These are phyloP conservation scores for Pythium phragmiticola DNA, from an alignment of 352 stramenopile species.

Conservation along the genomic window DNA sequence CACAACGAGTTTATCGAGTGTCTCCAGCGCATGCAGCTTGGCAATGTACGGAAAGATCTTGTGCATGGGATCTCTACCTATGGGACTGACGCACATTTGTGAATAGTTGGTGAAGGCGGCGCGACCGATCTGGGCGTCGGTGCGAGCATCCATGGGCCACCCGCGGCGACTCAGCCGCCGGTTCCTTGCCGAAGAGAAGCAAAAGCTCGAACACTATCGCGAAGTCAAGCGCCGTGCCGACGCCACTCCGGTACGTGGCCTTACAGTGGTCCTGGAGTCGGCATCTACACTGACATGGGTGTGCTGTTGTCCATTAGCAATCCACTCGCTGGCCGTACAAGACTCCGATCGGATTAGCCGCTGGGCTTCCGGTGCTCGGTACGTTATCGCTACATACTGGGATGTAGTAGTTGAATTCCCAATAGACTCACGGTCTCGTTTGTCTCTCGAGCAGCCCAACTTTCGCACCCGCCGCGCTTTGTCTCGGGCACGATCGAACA, in stretches of 20 bases:
- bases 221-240: slow-evolving; percentile 32
- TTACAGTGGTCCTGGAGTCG: too few species aligned
- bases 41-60: slow-evolving; percentile 35
- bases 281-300: too few species aligned
- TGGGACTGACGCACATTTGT: background rate
- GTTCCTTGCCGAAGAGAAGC: slow-evolving; percentile 68
- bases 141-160: slow-evolving; percentile 72
- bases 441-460: slow-evolving; percentile 30
- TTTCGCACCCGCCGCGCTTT: slow-evolving; percentile 41
- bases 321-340: slow-evolving; percentile 24
- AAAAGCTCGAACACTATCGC: slow-evolving; percentile 65
- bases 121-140: slow-evolving; percentile 70
- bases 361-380: slow-evolving; percentile 20
- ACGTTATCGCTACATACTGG: background rate
- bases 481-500: slow-evolving; percentile 34
- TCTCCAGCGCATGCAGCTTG: slow-evolving; percentile 60
- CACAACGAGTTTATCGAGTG: slow-evolving; percentile 81
- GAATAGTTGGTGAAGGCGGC: slow-evolving; percentile 47
- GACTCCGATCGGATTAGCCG: slow-evolving; percentile 3
- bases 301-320: background rate
- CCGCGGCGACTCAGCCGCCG: slow-evolving; percentile 61
- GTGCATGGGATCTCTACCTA: background rate
- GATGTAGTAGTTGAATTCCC: background rate
- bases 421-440: background rate
- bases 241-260: slow-evolving; percentile 9